Base-by-base conservation (phyloP, 2,329 filamentous ascomycete genomes). In the Monilinia vaccinii-corymbosi region DNA sequence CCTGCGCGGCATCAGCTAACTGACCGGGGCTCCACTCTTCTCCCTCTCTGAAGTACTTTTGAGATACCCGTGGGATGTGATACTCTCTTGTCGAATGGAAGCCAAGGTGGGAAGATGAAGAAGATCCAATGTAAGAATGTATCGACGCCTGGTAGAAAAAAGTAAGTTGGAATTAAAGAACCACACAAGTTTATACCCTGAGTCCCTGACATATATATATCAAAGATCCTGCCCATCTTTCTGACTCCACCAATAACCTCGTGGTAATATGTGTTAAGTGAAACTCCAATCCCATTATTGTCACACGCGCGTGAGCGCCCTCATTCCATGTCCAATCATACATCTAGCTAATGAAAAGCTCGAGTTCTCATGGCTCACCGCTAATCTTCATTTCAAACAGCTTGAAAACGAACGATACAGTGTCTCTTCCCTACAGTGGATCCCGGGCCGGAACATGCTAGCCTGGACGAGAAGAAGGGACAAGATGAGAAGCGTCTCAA, bases 211-310 rank as follows among this genome's bases (percentile, higher is more conserved):
- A 3, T 6, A 53, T 21, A 44, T 44, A 44, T 11, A 21, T 32
- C 51, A 18, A 44, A 25, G 18, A 50, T 34, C 21, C 9, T 31
- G 9, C 10, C 16, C 14, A 31, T 31, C 3, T 36, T 23, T 58
- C 44, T 25, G 32, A 18, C 40, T 56, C 47, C 47, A 45, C 60
- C 56, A 63, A 64, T 62, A 38, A 46, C 32, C 60, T 57, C 51
- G 60, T 62, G 56, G 55, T 55, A 62, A 58, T 51, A 42, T 53
- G 58, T 32, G 52, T 48, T 44, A 60, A 46, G 38, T 64, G 62
- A 64, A 64, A 64, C 61, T 48, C 21, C 45, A 32, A 18, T 56
- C 31, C 46, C 56, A 58, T 32, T 45, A 32, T 32, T 23, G 36
- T 50, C 47, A 42, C 47, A 42, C 47, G 46, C 47, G 56, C 48